Percentiles rank a stretch among this genome's conserved stretches.
These are phyloP conservation scores for Podospora sp. DNA, from an alignment of 495 filamentous ascomycete genomes.

Conservation along the genomic window DNA sequence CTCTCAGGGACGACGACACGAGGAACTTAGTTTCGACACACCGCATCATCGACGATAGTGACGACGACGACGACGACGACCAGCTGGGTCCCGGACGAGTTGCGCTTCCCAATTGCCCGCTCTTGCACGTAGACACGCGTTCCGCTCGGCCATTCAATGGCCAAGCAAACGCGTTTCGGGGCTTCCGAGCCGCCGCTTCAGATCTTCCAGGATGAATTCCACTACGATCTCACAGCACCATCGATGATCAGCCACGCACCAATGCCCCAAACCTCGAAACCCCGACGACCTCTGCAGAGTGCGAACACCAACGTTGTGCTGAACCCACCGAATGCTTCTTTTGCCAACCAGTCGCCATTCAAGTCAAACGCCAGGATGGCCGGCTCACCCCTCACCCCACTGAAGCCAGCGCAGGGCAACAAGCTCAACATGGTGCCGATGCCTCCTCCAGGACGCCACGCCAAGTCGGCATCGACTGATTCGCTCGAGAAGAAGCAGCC, in stretches of 20 bases:
- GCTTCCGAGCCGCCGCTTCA: conserved; percentile 57
- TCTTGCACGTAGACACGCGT: conserved; percentile 9
- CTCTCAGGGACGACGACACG: neutral
- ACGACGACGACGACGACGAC: conserved; percentile 7
- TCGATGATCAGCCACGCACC: conserved; percentile 53
- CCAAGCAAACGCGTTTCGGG: conserved; percentile 61
- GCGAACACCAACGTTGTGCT: conserved; percentile 56
- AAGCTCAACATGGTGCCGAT: conserved; percentile 66
- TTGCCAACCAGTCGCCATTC: conserved; percentile 61
- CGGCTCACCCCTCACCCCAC: conserved; percentile 47
- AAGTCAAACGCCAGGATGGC: conserved; percentile 47
- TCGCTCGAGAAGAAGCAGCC: conserved; percentile 78
- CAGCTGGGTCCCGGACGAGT: neutral
- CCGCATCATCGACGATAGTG: neutral
- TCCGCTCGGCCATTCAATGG: conserved; percentile 39
- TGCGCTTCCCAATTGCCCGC: neutral
- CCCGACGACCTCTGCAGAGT: conserved; percentile 53
- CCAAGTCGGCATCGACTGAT: conserved; percentile 66
- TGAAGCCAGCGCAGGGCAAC: conserved; percentile 48
- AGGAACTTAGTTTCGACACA: conserved; percentile 2
- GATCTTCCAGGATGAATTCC: conserved; percentile 64
- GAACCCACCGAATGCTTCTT: conserved; percentile 54
- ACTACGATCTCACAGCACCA: conserved; percentile 47
- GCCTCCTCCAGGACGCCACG: conserved; percentile 65
- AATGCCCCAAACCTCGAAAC: conserved; percentile 52